These are phyloP conservation scores for Sporodiniella umbellata DNA, from an alignment of 371 early-diverging fungal species.

Conservation along the genomic window DNA sequence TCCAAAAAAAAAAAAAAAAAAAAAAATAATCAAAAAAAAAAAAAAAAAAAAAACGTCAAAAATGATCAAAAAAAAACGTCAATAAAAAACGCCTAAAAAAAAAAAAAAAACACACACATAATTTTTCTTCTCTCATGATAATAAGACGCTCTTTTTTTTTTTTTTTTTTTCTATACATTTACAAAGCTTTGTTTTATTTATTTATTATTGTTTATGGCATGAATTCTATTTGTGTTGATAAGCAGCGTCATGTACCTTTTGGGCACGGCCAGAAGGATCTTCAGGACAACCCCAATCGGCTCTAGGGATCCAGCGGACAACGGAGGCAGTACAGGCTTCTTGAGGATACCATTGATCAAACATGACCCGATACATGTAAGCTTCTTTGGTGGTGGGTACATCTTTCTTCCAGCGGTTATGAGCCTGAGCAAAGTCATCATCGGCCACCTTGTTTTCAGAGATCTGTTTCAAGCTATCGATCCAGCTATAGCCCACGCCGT, in stretches of 20 bases:
- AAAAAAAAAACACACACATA: too few relatives aligned
- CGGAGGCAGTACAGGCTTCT: slow-evolving; percentile 81
- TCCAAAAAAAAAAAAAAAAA: too few relatives aligned
- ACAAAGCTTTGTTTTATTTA: background rate
- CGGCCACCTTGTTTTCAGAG: slow-evolving; percentile 65
- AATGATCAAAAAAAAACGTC: background rate
- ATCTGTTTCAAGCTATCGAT: slow-evolving; percentile 85
- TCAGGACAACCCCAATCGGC: slow-evolving; percentile 96
- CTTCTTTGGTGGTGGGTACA: slow-evolving; percentile 92
- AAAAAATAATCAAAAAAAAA: slow-evolving; percentile 1
- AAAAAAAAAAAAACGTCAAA: background rate
- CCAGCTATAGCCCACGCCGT: slow-evolving; percentile 96
- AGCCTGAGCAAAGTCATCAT: slow-evolving; percentile 68
- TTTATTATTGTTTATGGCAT: too few relatives aligned
- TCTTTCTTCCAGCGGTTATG: slow-evolving; percentile 75
- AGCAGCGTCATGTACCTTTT: slow-evolving; percentile 80
- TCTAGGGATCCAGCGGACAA: slow-evolving; percentile 94
- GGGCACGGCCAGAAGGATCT: slow-evolving; percentile 97
- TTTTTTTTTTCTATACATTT: background rate
- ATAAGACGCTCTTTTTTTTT: too few relatives aligned
- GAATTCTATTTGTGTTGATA: slow-evolving; percentile 44
- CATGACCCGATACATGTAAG: slow-evolving; percentile 85
- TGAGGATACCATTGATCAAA: slow-evolving; percentile 94
- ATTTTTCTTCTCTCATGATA: too few relatives aligned
- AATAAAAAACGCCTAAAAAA: too few relatives aligned